phyloP scores from a whole-genome alignment of 148 eudicot genomes.

The Tetragonia tetragonoides region DNA sequence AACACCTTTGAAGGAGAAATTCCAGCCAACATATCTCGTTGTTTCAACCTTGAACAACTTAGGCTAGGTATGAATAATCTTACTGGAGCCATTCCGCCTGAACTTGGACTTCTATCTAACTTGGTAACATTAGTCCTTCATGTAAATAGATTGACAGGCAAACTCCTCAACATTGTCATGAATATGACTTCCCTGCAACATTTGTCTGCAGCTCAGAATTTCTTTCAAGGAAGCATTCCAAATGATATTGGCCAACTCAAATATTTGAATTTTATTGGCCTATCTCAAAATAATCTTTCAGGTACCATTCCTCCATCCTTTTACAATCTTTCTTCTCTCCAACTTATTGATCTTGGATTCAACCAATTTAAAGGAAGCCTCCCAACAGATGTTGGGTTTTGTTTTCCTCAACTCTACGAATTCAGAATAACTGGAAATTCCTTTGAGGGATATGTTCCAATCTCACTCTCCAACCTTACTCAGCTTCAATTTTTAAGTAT shows the following conservation, averaged over 20 bases:
- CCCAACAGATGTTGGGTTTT: conserved; percentile 6
- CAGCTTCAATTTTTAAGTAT: neutral
- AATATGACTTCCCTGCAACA: neutral
- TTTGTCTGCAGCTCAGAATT: neutral
- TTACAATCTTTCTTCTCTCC: conserved; percentile 3
- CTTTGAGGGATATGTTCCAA: conserved; percentile 3
- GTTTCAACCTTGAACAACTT: too few relatives aligned
- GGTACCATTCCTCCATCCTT: conserved; percentile 15
- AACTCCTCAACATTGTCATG: neutral
- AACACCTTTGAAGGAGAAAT: too few relatives aligned
- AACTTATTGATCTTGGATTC: neutral
- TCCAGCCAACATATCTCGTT: too few relatives aligned
- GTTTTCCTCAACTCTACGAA: neutral
- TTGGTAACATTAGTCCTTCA: too few relatives aligned
- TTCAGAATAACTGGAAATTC: neutral
- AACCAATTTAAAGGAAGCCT: conserved; percentile 2
- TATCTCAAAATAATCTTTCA: neutral
- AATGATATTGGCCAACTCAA: neutral
- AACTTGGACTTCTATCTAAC: too few relatives aligned
- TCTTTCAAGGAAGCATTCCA: conserved; percentile 13
- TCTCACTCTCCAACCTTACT: conserved; percentile 6
- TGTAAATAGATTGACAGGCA: too few relatives aligned
- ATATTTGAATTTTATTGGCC: neutral
- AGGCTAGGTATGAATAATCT: too few relatives aligned
- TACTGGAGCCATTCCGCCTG: too few relatives aligned